phyloP scores from a whole-genome alignment of 1,284 basidiomycete species.

The Rhodotorula sp. region DNA sequence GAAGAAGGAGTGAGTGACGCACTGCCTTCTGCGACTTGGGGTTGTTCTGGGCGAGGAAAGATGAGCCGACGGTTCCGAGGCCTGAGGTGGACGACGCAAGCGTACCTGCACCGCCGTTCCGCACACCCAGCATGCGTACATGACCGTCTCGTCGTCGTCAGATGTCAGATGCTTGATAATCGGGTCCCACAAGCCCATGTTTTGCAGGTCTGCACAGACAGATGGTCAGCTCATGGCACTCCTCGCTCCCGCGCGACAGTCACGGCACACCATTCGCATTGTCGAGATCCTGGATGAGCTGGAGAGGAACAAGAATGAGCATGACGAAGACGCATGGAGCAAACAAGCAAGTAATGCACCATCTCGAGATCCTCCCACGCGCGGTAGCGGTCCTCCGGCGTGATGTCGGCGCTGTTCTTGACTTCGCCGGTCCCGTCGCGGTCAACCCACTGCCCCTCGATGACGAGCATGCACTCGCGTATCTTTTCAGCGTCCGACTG shows the following conservation, averaged over 20 bases:
- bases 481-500: constrained; percentile 80
- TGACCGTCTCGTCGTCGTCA: constrained; percentile 64
- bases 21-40: constrained; percentile 83
- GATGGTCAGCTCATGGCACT: constrained; percentile 7
- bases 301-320: constrained; percentile 47
- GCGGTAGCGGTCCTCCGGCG: constrained; percentile 65
- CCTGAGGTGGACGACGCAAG: no score
- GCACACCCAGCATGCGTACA: constrained; percentile 82
- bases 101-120: constrained; percentile 79
- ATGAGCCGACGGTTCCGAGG: no score
- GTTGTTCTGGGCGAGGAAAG: constrained; percentile 67
- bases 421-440: constrained; percentile 63
- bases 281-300: constrained; percentile 88
- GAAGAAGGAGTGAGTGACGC: constrained; percentile 49
- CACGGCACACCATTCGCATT: constrained; percentile 78
- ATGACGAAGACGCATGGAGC: constrained; percentile 9
- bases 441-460: constrained; percentile 63
- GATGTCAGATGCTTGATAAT: constrained; percentile 68
- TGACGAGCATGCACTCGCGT: constrained; percentile 78
- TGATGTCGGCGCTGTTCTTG: constrained; percentile 63
- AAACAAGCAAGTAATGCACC: constrained; percentile 57
- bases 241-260: neutral
- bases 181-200: constrained; percentile 82
- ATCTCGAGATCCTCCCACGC: constrained; percentile 95
- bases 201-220: constrained; percentile 66